Evolutionary conservation across 768 basidiomycete genomes (phyloP), one percentile per base, ranked within the genome.

Genomic region (Pisolithus orientalis): DNA sequence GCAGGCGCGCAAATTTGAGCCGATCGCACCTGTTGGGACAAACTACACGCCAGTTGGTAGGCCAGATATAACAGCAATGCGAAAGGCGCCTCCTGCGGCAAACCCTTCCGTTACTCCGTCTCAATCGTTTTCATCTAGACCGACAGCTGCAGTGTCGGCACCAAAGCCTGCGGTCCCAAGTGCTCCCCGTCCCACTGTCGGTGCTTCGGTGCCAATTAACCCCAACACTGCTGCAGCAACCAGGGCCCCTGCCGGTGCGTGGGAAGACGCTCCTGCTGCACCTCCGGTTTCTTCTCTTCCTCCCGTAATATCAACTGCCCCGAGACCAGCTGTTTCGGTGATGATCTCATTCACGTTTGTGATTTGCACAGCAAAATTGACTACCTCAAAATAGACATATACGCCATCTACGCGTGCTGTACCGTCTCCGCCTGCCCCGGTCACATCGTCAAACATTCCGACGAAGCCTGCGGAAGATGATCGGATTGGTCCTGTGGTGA

Each of bases 11-110:
- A 84, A 79, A 60, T 76, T 75, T 49, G 87, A 91, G 57, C 87
- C 88, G 5, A 93, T 94, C 58, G 79, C 85, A 0, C 88, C 92
- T 16, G 87, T 87, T 4, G 87, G 90, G 9, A 83, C 86, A 0
- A 82, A 66, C 59, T 90, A 91, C 67, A 83, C 74, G 2, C 90
- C 90, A 6, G 73, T 90, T 17, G 90, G 90, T 16, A 82, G 74
- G 53, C 78, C 83, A 3, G 87, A 92, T 60, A 87, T 92, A 17
- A 71, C 72, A 51, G 75, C 80, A 5, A 61, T 86, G 60, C 78
- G 76, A 54, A 79, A 77, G 40, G 71, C 69, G 0, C 75, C 75
- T 5, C 66, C 72, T 2, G 66, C 70, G 13, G 54, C 59, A n/a
- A 53, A 32, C 13, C 52, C 28, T 34, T 62, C 71, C 28, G 51